Evolutionary conservation across 805 yeast species (phyloP), one percentile per base, ranked within the genome.

Genomic region (Saccharomycopsis capsularis): DNA sequence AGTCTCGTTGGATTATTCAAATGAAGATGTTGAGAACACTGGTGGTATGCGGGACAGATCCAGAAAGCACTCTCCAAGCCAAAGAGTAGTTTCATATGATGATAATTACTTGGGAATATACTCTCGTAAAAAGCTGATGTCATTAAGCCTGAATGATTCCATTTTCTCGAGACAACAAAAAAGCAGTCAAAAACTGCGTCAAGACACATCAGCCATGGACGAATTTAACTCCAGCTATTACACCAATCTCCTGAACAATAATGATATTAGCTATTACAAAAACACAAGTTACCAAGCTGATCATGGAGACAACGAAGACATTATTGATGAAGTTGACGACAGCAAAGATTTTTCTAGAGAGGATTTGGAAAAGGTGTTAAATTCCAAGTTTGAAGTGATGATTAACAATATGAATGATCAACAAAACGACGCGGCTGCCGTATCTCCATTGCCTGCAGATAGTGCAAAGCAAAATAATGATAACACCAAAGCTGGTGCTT

Each of bases 51-150:
- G 11, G 22, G n/a, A 2, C 16, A 36, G 35, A 19, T 5, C 22
- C 32, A 9, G n/a, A 30, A 5, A 21, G 18, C 22, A 11, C 18
- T 24, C 30, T 24, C 18, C 18, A 29, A 35, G 24, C 29, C 44
- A 44, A 21, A 47, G 54, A 38, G 38, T 48, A 2, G 55, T 57
- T 9, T 53, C 59, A 16, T 57, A 57, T 44, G 59, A 59, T 53
- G 58, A 55, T 36, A 57, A 55, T 22, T 57, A 58, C 44, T 21
- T 52, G 9, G 50, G 46, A 7, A 46, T 46, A n/a, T 46, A 45
- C 22, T 16, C 38, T 9, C 13, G 18, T 11, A n/a, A n/a, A n/a
- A n/a, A n/a, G n/a, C n/a, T n/a, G n/a, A n/a, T n/a, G n/a, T n/a
- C n/a, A n/a, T n/a, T n/a, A n/a, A n/a, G n/a, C n/a, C 32, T 29